Evolutionary conservation across 257 asterid genomes (phyloP).

Genomic region (Solanum sitiens): DNA sequence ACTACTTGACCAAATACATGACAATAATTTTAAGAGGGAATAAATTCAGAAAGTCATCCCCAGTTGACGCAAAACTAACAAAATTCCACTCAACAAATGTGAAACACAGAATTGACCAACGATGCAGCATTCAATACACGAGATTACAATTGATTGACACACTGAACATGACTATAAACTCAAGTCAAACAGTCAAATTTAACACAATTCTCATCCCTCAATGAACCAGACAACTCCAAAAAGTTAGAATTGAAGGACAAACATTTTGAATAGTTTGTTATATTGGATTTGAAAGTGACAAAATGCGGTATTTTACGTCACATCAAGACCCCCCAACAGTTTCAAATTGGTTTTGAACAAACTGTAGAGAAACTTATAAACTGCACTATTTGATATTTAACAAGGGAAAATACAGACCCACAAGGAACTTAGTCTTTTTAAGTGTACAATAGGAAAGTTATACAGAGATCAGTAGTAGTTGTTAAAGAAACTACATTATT

Average conservation of each 20-base stretch:
- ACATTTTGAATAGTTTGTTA: background rate
- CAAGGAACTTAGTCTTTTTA: background rate
- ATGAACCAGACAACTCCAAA: background rate
- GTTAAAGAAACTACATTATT: background rate
- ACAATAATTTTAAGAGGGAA: background rate
- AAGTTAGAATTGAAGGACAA: background rate
- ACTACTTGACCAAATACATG: background rate
- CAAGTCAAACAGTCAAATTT: background rate
- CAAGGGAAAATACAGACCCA: background rate
- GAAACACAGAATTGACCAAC: background rate
- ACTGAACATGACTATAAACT: background rate
- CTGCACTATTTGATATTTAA: background rate
- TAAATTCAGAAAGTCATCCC: background rate
- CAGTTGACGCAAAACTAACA: background rate
- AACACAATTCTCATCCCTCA: background rate
- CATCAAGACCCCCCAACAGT: background rate
- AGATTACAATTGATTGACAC: background rate
- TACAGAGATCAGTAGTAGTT: background rate
- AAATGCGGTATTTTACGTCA: background rate
- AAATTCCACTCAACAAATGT: background rate
- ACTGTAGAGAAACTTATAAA: background rate
- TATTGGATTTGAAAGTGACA: background rate
- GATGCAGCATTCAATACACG: background rate
- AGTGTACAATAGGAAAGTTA: background rate
- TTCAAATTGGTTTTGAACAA: background rate